Evolutionary conservation across 2,329 filamentous ascomycete species (phyloP).

Genomic region (Fusarium coicis): DNA sequence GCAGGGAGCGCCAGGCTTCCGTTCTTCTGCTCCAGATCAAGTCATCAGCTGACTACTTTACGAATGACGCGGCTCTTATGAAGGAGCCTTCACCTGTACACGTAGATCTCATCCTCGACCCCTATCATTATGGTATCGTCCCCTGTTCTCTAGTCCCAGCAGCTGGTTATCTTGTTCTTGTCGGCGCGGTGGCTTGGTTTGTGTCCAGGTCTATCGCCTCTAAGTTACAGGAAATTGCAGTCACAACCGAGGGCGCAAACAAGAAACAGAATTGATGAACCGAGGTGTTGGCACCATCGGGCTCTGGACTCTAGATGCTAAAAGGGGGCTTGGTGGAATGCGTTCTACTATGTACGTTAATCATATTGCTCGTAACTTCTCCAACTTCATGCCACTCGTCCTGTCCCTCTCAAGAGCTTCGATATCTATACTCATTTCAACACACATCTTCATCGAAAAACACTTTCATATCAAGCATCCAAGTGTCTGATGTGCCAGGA

Average conservation of each 20-base stretch:
- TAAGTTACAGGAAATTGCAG: slow-evolving; percentile 44
- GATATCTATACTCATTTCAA: slow-evolving; percentile 27
- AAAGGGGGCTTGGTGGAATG: slow-evolving; percentile 35
- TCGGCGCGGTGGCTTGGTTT: slow-evolving; percentile 64
- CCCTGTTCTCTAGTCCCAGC: slow-evolving; percentile 82
- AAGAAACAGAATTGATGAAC: slow-evolving; percentile 53
- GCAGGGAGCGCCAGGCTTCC: slow-evolving; percentile 54
- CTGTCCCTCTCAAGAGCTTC: slow-evolving; percentile 21
- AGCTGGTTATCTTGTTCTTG: slow-evolving; percentile 71
- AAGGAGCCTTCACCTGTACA: slow-evolving; percentile 75
- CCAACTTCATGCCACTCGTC: slow-evolving; percentile 28
- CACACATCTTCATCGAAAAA: slow-evolving; percentile 14
- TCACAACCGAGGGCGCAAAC: slow-evolving; percentile 35
- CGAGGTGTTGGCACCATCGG: slow-evolving; percentile 18
- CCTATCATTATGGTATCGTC: slow-evolving; percentile 81
- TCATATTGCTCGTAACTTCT: slow-evolving; percentile 37
- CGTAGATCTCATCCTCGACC: slow-evolving; percentile 87
- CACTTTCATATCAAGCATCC: slow-evolving; percentile 21
- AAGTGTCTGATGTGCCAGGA: slow-evolving; percentile 19
- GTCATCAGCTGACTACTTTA: slow-evolving; percentile 87
- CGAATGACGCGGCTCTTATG: slow-evolving; percentile 81
- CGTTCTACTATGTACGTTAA: slow-evolving; percentile 47
- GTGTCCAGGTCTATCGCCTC: slow-evolving; percentile 52
- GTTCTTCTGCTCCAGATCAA: slow-evolving; percentile 78
- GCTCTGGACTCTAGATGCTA: slow-evolving; percentile 24